Evolutionary conservation across 768 basidiomycete genomes (phyloP), one percentile per base, ranked within the genome.

Genomic region (Leccinellum rugosiceps): DNA sequence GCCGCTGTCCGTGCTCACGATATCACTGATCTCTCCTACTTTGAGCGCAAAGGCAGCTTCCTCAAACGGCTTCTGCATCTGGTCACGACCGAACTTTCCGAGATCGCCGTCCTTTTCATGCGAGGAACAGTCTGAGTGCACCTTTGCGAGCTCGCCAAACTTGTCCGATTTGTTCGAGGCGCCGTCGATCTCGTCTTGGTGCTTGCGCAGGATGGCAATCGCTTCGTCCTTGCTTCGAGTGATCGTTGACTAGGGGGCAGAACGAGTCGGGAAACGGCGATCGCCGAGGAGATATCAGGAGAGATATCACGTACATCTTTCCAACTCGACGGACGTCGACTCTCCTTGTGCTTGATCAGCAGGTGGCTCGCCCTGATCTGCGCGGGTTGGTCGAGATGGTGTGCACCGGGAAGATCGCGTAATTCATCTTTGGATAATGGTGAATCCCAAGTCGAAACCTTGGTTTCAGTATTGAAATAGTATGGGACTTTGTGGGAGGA

Each of bases 21-120:
- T 76, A 28, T 84, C 87, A 72, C 90, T 92, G 68, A 94, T 86
- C 74, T 90, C 74, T 8, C 86, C 90, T 21, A 88, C 81, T 49
- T 84, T 68, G 60, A 94, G 78, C 3, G 75, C 82, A 72, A 81
- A 95, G 11, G 91, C 77, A 31, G 92, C 90, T 30, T 95, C 93
- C 75, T 98, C 95, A 67, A 99, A 99, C 34, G 93, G 87, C 75
- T 92, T 94, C 75, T 99, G 97, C 97, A 99, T 99, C 77, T 92
- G 88, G 1, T 88, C 90, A 17, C 74, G 83, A 1, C 80, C 82
- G 67, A 99, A 99, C 78, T 78, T 79, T 0, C 97, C 93, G 6
- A 99, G 83, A 72, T 99, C 95, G 1, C 97, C 97, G 3, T 79
- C 81, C 60, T 89, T 80, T 21, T 80, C 71, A 67, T 94, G 90